Evolutionary conservation across 768 basidiomycete genomes (phyloP).

Genomic region (Lactifluus subvellereus): DNA sequence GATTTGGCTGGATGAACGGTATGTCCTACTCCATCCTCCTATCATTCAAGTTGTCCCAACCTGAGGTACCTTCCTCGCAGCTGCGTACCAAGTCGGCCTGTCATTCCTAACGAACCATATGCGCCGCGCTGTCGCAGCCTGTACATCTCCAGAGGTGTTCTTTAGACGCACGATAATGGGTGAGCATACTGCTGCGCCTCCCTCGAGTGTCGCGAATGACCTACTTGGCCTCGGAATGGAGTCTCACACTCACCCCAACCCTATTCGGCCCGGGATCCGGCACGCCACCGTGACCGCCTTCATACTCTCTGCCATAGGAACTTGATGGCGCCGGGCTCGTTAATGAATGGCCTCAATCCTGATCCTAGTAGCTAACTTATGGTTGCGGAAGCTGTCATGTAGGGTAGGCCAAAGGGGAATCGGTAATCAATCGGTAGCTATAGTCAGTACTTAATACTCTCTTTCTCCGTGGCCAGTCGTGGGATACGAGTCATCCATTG

Average conservation of each 20-base stretch:
- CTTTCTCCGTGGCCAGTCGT: too few relatives aligned
- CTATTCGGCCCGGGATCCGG: slow-evolving; percentile 4
- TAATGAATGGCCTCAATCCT: neutral
- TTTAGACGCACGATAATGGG: slow-evolving; percentile 46
- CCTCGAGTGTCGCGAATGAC: slow-evolving; percentile 32
- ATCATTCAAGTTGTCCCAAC: neutral
- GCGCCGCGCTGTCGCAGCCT: slow-evolving; percentile 92
- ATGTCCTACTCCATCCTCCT: slow-evolving; percentile 30
- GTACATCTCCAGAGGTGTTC: slow-evolving; percentile 89
- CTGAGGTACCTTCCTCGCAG: slow-evolving; percentile 34
- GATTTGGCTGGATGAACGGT: slow-evolving; percentile 99
- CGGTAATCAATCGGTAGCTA: neutral
- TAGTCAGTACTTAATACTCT: neutral
- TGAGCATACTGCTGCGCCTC: slow-evolving; percentile 33
- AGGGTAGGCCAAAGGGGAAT: neutral
- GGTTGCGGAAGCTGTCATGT: neutral
- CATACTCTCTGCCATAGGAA: slow-evolving; percentile 14
- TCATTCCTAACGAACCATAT: slow-evolving; percentile 90
- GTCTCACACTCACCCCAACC: slow-evolving; percentile 23
- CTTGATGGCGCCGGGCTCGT: neutral
- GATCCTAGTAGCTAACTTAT: neutral
- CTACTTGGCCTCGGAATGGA: slow-evolving; percentile 47
- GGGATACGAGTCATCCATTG: neutral
- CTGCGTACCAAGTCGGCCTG: slow-evolving; percentile 95
- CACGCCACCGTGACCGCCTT: slow-evolving; percentile 22